These are phyloP conservation scores for Alisma plantagoaquatica DNA, from an alignment of 106 monocot genomes.

Conservation along the genomic window DNA sequence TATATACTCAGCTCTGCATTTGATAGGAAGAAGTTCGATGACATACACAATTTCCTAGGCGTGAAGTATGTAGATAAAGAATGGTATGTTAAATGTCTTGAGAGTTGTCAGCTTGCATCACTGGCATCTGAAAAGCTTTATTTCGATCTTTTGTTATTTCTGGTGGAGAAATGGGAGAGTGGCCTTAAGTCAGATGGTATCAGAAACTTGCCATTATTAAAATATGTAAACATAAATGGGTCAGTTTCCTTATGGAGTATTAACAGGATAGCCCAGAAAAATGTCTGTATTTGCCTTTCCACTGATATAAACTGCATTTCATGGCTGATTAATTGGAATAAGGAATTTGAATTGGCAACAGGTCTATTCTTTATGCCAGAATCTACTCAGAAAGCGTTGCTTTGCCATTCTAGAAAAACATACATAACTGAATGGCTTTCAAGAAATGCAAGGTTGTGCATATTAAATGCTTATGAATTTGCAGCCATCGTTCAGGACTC, in stretches of 20 bases:
- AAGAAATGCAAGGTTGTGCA: too few species aligned
- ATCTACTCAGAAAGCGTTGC: neutral
- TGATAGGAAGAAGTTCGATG: neutral
- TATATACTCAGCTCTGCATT: slow-evolving; percentile 4
- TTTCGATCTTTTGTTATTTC: neutral
- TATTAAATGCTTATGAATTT: slow-evolving; percentile 10
- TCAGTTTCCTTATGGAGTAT: neutral
- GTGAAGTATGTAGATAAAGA: slow-evolving; percentile 1
- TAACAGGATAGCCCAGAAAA: neutral
- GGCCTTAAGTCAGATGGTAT: neutral
- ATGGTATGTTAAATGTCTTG: slow-evolving; percentile 10
- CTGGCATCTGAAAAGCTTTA: neutral
- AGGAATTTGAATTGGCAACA: slow-evolving; percentile 4
- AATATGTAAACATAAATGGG: neutral
- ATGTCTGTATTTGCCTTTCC: neutral
- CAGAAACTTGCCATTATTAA: neutral
- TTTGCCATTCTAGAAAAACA: slow-evolving; percentile 6
- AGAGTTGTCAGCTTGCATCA: slow-evolving; percentile 2
- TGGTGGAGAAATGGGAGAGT: slow-evolving; percentile 1
- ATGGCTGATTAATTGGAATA: slow-evolving; percentile 8
- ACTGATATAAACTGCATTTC: neutral
- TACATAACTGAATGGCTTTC: slow-evolving; percentile 12
- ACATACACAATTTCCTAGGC: slow-evolving; percentile 2
- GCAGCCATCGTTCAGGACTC: slow-evolving; percentile 2
- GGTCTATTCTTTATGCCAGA: slow-evolving; percentile 1